A percentile compares a stretch with the other conserved stretches of the same genome.
These are phyloP conservation scores for Penicillium sp. DNA, from an alignment of 2,329 filamentous ascomycete species.

Conservation along the genomic window DNA sequence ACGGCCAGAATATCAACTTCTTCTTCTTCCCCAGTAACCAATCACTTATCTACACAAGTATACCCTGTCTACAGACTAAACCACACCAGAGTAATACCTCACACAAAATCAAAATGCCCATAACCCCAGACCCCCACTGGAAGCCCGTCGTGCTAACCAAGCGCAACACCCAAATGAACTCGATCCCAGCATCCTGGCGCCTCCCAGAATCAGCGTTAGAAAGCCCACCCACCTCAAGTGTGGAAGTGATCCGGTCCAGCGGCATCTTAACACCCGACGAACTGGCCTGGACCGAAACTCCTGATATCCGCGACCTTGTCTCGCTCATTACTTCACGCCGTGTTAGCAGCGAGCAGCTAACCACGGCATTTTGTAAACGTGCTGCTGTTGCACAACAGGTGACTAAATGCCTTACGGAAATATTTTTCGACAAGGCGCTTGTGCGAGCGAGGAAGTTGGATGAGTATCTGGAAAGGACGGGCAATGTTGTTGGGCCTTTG, in stretches of 20 bases:
- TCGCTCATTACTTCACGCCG: conserved; percentile 12
- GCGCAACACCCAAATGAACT: conserved; percentile 22
- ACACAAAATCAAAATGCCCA: background rate
- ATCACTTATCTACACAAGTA: too few relatives aligned
- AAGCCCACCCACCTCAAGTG: conserved; percentile 11
- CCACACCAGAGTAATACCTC: background rate
- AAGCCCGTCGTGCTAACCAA: conserved; percentile 25
- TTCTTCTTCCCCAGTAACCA: too few relatives aligned
- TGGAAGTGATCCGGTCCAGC: conserved; percentile 24
- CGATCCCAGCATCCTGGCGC: conserved; percentile 28
- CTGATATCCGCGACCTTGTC: conserved; percentile 22
- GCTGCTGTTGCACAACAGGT: conserved; percentile 17
- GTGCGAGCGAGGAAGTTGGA: conserved; percentile 55
- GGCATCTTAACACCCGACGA: conserved; percentile 25
- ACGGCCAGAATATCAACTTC: background rate
- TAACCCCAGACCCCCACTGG: conserved; percentile 20
- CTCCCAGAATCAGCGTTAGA: conserved; percentile 16
- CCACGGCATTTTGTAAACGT: conserved; percentile 18
- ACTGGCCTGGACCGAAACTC: conserved; percentile 27
- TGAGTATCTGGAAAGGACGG: conserved; percentile 52
- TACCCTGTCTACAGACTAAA: too few relatives aligned
- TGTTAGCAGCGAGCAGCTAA: conserved; percentile 16
- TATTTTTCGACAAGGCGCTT: conserved; percentile 60
- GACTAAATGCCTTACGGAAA: conserved; percentile 22
- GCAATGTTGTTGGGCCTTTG: conserved; percentile 62